Percentiles rank a stretch among this genome's conserved stretches.
phyloP scores from a whole-genome alignment of 768 basidiomycete species.

The Lentinula aciculospora region DNA sequence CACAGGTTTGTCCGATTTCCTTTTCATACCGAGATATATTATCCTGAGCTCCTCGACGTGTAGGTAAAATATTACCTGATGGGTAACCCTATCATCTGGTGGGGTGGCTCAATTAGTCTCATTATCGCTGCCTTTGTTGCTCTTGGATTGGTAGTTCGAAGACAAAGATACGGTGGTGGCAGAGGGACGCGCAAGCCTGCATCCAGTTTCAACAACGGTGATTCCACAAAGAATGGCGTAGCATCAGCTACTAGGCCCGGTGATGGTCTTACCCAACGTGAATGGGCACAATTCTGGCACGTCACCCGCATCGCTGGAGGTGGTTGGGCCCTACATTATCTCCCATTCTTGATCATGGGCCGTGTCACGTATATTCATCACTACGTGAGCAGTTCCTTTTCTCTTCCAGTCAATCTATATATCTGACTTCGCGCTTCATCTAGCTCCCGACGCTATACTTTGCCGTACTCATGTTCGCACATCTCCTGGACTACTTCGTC shows the following conservation, averaged over 20 bases:
- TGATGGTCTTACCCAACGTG: slow-evolving; percentile 37
- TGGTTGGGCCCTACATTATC: slow-evolving; percentile 89
- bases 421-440: slow-evolving; percentile 7
- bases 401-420: background rate
- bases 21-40: background rate
- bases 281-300: slow-evolving; percentile 94
- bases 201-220: background rate
- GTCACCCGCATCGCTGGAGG: slow-evolving; percentile 87
- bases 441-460: slow-evolving; percentile 97
- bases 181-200: slow-evolving; percentile 35
- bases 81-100: slow-evolving; percentile 92
- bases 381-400: slow-evolving; percentile 58
- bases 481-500: slow-evolving; percentile 89
- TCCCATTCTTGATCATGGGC: slow-evolving; percentile 97
- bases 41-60: background rate
- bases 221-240: background rate
- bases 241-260: slow-evolving; percentile 4
- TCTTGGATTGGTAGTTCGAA: slow-evolving; percentile 70
- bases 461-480: slow-evolving; percentile 85
- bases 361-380: slow-evolving; percentile 96
- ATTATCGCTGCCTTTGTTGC: slow-evolving; percentile 44
- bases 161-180: slow-evolving; percentile 87
- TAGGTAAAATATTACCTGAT: slow-evolving; percentile 92
- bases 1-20: background rate
- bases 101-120: slow-evolving; percentile 71